phyloP scores from a whole-genome alignment of 2,329 filamentous ascomycete species.

The Epichloe brachyelytri region DNA sequence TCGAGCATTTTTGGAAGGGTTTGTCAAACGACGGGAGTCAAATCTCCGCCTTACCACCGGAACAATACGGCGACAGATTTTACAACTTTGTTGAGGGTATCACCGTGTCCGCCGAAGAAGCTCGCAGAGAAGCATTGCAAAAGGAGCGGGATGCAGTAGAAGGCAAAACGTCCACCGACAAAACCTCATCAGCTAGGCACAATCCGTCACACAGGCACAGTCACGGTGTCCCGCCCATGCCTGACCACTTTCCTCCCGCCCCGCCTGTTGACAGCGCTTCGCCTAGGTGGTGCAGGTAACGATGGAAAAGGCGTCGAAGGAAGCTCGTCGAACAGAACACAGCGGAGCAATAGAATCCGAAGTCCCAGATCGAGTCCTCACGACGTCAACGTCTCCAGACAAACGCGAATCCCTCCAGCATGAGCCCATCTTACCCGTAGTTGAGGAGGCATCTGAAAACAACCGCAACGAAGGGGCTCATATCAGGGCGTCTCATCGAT shows the following conservation, averaged over 20 bases:
- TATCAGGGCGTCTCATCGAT: constrained; percentile 26
- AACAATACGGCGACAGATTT: constrained; percentile 87
- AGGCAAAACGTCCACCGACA: constrained; percentile 16
- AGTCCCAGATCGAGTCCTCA: constrained; percentile 49
- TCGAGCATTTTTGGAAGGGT: constrained; percentile 96
- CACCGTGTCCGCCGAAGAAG: constrained; percentile 82
- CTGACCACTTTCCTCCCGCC: constrained; percentile 31
- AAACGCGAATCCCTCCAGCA: constrained; percentile 44
- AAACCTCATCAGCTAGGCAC: constrained; percentile 24
- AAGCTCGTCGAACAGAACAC: constrained; percentile 22
- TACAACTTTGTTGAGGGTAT: constrained; percentile 82
- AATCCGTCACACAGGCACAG: constrained; percentile 21
- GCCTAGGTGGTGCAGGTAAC: constrained; percentile 28
- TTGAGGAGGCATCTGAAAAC: constrained; percentile 79
- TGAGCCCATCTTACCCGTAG: constrained; percentile 57
- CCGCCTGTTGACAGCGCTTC: constrained; percentile 17
- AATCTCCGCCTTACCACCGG: constrained; percentile 84
- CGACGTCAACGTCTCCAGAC: constrained; percentile 22
- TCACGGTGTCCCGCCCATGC: constrained; percentile 29
- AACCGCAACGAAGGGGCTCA: constrained; percentile 34
- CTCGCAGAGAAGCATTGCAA: constrained; percentile 48
- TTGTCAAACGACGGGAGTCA: constrained; percentile 69
- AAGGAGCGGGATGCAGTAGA: constrained; percentile 47
- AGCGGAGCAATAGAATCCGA: constrained; percentile 30
- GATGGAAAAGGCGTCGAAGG: constrained; percentile 26